phyloP scores from a whole-genome alignment of 306 rosid species.

The Elaeagnus macrophylla region DNA sequence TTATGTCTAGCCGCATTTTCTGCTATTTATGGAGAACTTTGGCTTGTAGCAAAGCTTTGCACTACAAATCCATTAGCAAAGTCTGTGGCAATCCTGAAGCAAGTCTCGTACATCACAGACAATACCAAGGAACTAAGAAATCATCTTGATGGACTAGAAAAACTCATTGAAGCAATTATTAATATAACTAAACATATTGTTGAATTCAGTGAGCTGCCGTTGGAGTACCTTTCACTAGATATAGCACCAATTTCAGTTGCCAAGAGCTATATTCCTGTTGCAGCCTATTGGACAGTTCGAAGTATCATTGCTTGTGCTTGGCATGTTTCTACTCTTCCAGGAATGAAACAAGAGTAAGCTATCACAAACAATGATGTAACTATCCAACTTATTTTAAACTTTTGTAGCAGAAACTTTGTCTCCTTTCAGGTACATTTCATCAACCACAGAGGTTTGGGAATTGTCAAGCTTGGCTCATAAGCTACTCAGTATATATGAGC shows the following conservation, averaged over 20 bases:
- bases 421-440: conserved; percentile 37
- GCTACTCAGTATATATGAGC: conserved; percentile 46
- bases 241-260: conserved; percentile 53
- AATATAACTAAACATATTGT: conserved; percentile 49
- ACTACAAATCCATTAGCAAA: conserved; percentile 56
- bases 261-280: conserved; percentile 61
- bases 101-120: conserved; percentile 51
- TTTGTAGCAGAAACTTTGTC: background rate
- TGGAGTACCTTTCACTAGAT: conserved; percentile 60
- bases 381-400: background rate
- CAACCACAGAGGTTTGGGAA: conserved; percentile 71
- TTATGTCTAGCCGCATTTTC: conserved; percentile 70
- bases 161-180: conserved; percentile 41
- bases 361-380: background rate
- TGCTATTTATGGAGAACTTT: conserved; percentile 61
- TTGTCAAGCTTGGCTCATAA: conserved; percentile 68
- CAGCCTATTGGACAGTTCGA: conserved; percentile 68
- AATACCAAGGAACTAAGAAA: conserved; percentile 37
- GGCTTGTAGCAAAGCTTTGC: conserved; percentile 66
- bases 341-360: conserved; percentile 63
- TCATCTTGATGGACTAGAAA: conserved; percentile 55
- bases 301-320: conserved; percentile 63
- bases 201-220: conserved; percentile 47
- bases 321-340: conserved; percentile 45
- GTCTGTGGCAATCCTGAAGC: conserved; percentile 65